phyloP scores from a whole-genome alignment of 2,329 filamentous ascomycete genomes.

The Fusarium hainanense region DNA sequence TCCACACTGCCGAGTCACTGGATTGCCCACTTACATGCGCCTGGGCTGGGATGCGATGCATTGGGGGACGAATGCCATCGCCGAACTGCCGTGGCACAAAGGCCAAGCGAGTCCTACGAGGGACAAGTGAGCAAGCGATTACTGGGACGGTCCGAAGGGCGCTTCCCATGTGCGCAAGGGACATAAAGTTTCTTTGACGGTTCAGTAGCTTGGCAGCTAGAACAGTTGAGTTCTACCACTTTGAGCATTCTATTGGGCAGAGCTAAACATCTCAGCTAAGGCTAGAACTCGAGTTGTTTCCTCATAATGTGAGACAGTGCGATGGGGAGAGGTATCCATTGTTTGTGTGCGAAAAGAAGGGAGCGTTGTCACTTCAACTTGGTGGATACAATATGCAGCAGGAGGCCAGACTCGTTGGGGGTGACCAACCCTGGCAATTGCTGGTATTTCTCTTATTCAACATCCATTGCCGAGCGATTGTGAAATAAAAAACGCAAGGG shows the following conservation, averaged over 20 bases:
- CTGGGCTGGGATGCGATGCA: conserved; percentile 18
- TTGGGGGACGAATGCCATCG: conserved; percentile 9
- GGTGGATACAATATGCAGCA: conserved; percentile 24
- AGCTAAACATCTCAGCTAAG: conserved; percentile 23
- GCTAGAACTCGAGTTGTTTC: conserved; percentile 24
- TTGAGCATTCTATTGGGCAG: conserved; percentile 24
- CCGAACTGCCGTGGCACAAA: conserved; percentile 22
- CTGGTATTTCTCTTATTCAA: neutral
- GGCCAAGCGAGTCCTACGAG: conserved; percentile 18
- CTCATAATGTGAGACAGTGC: conserved; percentile 34
- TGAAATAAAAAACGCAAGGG: conserved; percentile 18
- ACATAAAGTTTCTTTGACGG: conserved; percentile 22
- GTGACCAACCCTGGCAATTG: conserved; percentile 10
- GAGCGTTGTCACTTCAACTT: conserved; percentile 17
- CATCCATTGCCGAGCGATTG: conserved; percentile 15
- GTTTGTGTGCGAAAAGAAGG: neutral
- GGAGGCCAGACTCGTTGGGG: conserved; percentile 22
- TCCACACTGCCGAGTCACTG: conserved; percentile 10
- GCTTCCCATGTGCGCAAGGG: conserved; percentile 29
- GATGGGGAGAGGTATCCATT: neutral
- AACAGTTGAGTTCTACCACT: conserved; percentile 10
- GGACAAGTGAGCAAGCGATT: conserved; percentile 8
- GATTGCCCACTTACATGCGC: conserved; percentile 13
- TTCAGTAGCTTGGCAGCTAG: conserved; percentile 9
- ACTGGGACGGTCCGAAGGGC: conserved; percentile 18